Base-by-base conservation (phyloP, 2,329 filamentous ascomycete genomes). In the Reticulascus tulasneorum region DNA sequence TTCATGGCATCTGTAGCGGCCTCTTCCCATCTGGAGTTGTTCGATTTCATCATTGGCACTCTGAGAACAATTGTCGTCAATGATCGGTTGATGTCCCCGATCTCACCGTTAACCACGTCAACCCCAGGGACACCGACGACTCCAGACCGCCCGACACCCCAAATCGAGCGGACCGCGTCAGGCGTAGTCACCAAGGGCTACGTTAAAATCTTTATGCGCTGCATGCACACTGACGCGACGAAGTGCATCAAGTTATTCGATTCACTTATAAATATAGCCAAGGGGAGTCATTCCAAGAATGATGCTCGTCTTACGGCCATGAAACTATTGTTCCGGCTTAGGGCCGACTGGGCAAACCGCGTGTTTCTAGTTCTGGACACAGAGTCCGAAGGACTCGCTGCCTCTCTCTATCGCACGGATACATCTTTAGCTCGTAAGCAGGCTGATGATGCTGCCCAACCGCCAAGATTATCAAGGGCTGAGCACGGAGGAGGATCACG, bases 301-400 rank as follows among this genome's bases (percentile, higher is more conserved):
- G 81, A 86, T 58, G 81, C 84, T 33, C 81, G 86, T 7, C 64
- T 93, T 18, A 82, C 80, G 10, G 81, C 83, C 3, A 77, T 90
- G 69, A 88, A 86, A 51, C 63, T 91, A 27, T 66, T 96, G 3
- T 91, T 94, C 55, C 79, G 90, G 27, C 66, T 96, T 20, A 78
- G 90, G 40, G 87, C 88, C 16, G 88, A 95, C 59, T 87, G 84
- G 55, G 79, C 84, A 9, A 79, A 90, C 47, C 76, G 82, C 28
- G 74, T 96, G 5, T 87, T 84, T 39, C 67, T 95, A 35, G 79
- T 79, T 7, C 63, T 76, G 22, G 75, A 78, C 20, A 78, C 83
- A 2, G 87, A 94, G 54, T 84, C 80, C 19, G 78, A 83, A 46
- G 79, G 78, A 35, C 67, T 95, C 17, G 86, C 89, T 19, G 73